Percentiles rank a stretch among this genome's conserved stretches.
Conservation (phyloP, 2,329 filamentous ascomycete species). For the Ophiocordyceps sinensis region DNA sequence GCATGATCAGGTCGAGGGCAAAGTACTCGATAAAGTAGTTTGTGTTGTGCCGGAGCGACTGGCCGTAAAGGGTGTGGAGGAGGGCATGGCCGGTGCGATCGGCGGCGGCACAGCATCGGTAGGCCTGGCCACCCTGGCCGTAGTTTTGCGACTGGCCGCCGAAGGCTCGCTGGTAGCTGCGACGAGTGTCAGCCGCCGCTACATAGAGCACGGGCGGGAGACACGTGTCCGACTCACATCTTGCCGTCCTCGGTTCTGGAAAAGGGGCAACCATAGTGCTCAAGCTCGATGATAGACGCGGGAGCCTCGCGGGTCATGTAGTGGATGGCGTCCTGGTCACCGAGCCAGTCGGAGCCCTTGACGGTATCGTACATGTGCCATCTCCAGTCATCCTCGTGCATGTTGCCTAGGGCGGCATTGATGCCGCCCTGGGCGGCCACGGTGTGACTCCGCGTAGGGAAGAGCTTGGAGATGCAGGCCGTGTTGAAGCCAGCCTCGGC, state of each 20-base stretch:
- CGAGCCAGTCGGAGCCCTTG: constrained; percentile 94
- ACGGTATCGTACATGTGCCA: constrained; percentile 99
- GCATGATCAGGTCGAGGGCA: constrained; percentile 92
- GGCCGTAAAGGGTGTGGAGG: constrained; percentile 94
- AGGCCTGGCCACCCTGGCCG: constrained; percentile 95
- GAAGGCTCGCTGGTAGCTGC: constrained; percentile 89
- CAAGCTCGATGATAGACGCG: constrained; percentile 81
- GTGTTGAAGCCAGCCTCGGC: constrained; percentile 84
- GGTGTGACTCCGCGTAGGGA: constrained; percentile 74
- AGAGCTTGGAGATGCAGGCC: constrained; percentile 75
- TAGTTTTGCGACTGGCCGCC: constrained; percentile 92
- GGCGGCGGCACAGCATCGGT: constrained; percentile 90
- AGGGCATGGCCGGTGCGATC: constrained; percentile 96
- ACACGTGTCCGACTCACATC: constrained; percentile 45
- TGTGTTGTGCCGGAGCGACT: constrained; percentile 92
- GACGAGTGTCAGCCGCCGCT: constrained; percentile 3
- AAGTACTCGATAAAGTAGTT: constrained; percentile 99
- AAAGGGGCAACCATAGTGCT: constrained; percentile 96
- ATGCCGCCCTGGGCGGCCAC: constrained; percentile 74
- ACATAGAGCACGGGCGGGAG: too few relatives aligned
- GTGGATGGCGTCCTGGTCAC: constrained; percentile 94
- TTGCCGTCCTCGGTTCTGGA: constrained; percentile 91
- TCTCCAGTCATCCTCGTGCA: constrained; percentile 97
- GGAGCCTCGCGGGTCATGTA: constrained; percentile 97
- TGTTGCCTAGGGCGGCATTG: constrained; percentile 82